Base-by-base conservation (phyloP, 305 asterid species). In the Solanum chacoense region DNA sequence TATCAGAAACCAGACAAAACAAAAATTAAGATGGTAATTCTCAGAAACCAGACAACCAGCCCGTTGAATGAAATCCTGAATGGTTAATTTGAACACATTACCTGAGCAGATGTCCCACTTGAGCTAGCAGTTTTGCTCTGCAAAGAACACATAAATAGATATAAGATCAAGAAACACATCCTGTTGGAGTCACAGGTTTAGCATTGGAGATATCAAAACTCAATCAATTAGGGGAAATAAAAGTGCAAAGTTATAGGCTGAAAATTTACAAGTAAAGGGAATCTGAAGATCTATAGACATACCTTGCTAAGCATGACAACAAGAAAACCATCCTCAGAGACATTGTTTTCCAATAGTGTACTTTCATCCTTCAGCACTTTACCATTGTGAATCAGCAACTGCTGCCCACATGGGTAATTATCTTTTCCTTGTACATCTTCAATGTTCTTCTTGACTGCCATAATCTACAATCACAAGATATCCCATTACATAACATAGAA, bases 261-360 rank as follows among this genome's bases (percentile, higher is more conserved):
- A n/a, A 78, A 37, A 38, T 13, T 28, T 24, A 78, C 7, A 28
- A 42, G 37, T 80, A 80, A 29, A 84, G 73, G 37, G 45, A 84
- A 65, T 45, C 78, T n/a, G 20, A 34, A 65, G 20, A 22, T 42
- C 40, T 42, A n/a, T 32, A 6, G 29, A 29, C 63, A 90, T 91
- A 96, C 99, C 98, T 96, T 96, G 94, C 97, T 95, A 89, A 96
- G 98, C 99, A 96, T 95, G 93, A 96, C 98, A 77, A 96, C 99
- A 84, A 96, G 98, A 92, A 96, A 96, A 81, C 98, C 98, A 91
- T 96, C 99, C 92, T 94, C 99, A 42, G 98, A 95, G 90, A 96
- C 96, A 90, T 92, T 95, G 95, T 95, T 96, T 92, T 95, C 97
- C 22, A 92, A 93, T 93, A 96, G 91, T 26, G 98, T 94, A 91